Conservation (phyloP, 129 eudicot genomes). For the Heracleum sosnowskyi region DNA sequence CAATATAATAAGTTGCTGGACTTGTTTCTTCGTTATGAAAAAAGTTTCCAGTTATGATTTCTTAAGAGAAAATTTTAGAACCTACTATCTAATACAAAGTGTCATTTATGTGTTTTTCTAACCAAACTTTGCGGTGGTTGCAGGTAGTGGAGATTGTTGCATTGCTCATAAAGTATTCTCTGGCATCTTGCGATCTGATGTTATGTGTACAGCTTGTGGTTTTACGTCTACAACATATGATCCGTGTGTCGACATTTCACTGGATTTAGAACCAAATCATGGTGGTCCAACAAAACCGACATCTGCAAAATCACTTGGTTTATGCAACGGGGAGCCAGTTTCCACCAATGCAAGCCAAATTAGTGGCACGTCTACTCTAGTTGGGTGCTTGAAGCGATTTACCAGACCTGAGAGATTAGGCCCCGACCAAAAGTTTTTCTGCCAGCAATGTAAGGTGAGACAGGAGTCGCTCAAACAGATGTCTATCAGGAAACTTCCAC, state of each 20-base stretch:
- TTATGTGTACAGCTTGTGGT: slow-evolving; percentile 89
- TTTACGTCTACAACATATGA: slow-evolving; percentile 84
- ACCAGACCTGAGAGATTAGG: slow-evolving; percentile 85
- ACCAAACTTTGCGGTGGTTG: slow-evolving; percentile 8
- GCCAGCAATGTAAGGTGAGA: slow-evolving; percentile 73
- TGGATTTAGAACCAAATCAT: slow-evolving; percentile 59
- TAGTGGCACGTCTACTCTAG: slow-evolving; percentile 41
- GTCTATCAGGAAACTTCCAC: slow-evolving; percentile 83
- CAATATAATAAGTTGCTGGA: not conserved
- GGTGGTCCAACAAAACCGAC: slow-evolving; percentile 29
- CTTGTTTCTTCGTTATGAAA: slow-evolving; percentile 2
- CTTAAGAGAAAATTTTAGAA: not conserved
- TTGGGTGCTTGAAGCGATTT: slow-evolving; percentile 75
- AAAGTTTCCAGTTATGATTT: not conserved
- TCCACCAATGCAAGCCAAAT: slow-evolving; percentile 19
- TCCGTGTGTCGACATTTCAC: slow-evolving; percentile 86
- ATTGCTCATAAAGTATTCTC: slow-evolving; percentile 93
- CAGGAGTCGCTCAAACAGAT: slow-evolving; percentile 91
- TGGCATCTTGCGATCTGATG: slow-evolving; percentile 83
- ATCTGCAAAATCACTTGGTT: slow-evolving; percentile 27
- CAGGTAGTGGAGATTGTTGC: slow-evolving; percentile 86
- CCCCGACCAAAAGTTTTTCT: slow-evolving; percentile 82
- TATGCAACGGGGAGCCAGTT: slow-evolving; percentile 29
- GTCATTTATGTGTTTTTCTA: not conserved
- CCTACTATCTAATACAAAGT: not conserved